A percentile compares a stretch with the other conserved stretches of the same genome.
phyloP scores from a whole-genome alignment of 1,284 basidiomycete genomes.

The Naganishia cerealis region DNA sequence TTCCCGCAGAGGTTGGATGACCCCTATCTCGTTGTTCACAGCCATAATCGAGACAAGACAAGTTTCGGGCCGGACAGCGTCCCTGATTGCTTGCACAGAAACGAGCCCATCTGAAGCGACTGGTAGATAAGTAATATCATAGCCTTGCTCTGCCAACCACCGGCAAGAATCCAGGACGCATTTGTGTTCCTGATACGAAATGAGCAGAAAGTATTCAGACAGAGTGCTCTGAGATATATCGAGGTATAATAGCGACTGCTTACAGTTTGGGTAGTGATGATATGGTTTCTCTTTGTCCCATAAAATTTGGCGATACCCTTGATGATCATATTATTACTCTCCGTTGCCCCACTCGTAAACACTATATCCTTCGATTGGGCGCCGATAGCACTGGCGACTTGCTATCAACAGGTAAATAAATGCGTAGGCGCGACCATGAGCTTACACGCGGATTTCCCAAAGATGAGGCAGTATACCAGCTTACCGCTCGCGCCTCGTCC shows the following conservation, averaged over 20 bases:
- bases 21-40: slow-evolving; percentile 99
- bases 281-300: slow-evolving; percentile 82
- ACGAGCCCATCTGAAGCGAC: slow-evolving; percentile 85
- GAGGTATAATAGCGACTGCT: slow-evolving; percentile 41
- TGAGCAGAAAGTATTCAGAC: slow-evolving; percentile 16
- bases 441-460: neutral
- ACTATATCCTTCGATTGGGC: slow-evolving; percentile 94
- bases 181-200: slow-evolving; percentile 81
- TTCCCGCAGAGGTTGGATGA: slow-evolving; percentile 95
- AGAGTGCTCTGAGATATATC: neutral
- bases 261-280: slow-evolving; percentile 88
- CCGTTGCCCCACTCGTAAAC: slow-evolving; percentile 97
- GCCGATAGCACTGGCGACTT: slow-evolving; percentile 87
- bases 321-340: slow-evolving; percentile 97
- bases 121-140: slow-evolving; percentile 95
- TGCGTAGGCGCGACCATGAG: neutral
- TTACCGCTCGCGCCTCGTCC: slow-evolving; percentile 81
- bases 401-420: slow-evolving; percentile 55
- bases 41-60: slow-evolving; percentile 93
- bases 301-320: slow-evolving; percentile 96
- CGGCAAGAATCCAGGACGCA: slow-evolving; percentile 98
- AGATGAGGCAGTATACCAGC: slow-evolving; percentile 31
- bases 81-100: slow-evolving; percentile 71
- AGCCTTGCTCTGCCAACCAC: slow-evolving; percentile 91
- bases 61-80: slow-evolving; percentile 80